These are phyloP conservation scores for Fusarium virguliforme DNA, from an alignment of 2,329 filamentous ascomycete genomes.

Conservation along the genomic window DNA sequence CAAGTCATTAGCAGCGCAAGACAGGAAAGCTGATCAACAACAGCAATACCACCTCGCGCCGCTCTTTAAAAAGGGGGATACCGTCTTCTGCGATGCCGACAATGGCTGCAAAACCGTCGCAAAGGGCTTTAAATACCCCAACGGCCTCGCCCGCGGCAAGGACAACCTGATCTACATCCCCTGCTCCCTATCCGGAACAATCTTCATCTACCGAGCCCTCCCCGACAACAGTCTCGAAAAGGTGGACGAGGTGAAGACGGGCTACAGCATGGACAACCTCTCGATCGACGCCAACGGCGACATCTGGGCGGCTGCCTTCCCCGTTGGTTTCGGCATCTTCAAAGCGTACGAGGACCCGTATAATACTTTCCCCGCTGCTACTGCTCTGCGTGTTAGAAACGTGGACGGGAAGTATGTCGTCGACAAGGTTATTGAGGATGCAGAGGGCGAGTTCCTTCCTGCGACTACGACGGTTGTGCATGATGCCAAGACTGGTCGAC, in stretches of 20 bases:
- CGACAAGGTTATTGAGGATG: conserved; percentile 48
- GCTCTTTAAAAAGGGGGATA: conserved; percentile 49
- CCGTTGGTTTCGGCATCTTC: conserved; percentile 26
- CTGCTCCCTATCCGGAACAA: conserved; percentile 40
- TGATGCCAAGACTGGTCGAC: conserved; percentile 43
- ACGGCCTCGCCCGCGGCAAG: conserved; percentile 50
- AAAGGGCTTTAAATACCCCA: conserved; percentile 51
- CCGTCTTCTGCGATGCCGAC: conserved; percentile 48
- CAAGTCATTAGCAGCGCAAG: accelerated
- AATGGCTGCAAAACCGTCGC: conserved; percentile 46
- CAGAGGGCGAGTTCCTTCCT: conserved; percentile 35
- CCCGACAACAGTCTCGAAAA: conserved; percentile 24
- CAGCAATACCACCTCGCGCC: conserved; percentile 41
- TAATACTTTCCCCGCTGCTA: conserved; percentile 16
- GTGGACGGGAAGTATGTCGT: conserved; percentile 24
- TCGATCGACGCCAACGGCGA: conserved; percentile 45
- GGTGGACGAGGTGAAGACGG: conserved; percentile 21
- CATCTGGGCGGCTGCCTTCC: conserved; percentile 42
- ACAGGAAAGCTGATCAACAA: background rate
- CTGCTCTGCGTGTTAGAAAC: conserved; percentile 33
- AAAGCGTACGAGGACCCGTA: conserved; percentile 39
- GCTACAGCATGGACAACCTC: conserved; percentile 44
- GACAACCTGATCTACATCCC: conserved; percentile 55
- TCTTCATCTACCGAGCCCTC: conserved; percentile 38
- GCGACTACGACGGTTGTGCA: conserved; percentile 47